Conservation (phyloP, 495 filamentous ascomycete species). For the Pseudomonodictys pantanalensis region DNA sequence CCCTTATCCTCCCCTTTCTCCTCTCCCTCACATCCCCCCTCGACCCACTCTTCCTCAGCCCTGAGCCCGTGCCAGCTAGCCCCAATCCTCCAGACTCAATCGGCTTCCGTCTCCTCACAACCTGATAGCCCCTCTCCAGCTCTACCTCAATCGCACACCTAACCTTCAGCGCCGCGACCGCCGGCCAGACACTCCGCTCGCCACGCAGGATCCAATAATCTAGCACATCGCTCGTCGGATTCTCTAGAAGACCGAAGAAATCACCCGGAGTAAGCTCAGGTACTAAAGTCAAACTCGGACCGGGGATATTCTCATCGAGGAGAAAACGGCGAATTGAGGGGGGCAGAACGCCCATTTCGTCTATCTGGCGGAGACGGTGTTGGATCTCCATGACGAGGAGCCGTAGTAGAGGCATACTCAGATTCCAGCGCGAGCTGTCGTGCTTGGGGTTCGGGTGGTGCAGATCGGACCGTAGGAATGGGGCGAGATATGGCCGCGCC, state of each 20-base stretch:
- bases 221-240: slow-evolving; percentile 69
- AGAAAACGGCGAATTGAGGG: slow-evolving; percentile 68
- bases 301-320: slow-evolving; percentile 84
- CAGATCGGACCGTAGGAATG: slow-evolving; percentile 78
- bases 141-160: slow-evolving; percentile 86
- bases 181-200: slow-evolving; percentile 88
- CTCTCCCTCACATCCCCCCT: slow-evolving; percentile 25
- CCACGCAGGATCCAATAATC: slow-evolving; percentile 84
- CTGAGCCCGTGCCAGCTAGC: no score
- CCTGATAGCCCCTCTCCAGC: slow-evolving; percentile 78
- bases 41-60: slow-evolving; percentile 27
- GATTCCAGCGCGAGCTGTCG: slow-evolving; percentile 48
- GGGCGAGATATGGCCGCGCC: slow-evolving; percentile 75
- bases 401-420: slow-evolving; percentile 62
- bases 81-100: slow-evolving; percentile 36
- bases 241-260: slow-evolving; percentile 73
- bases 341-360: slow-evolving; percentile 72
- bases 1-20: slow-evolving; percentile 5
- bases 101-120: slow-evolving; percentile 61
- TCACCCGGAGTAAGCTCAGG: slow-evolving; percentile 72
- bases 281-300: slow-evolving; percentile 74
- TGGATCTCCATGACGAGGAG: slow-evolving; percentile 72
- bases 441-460: slow-evolving; percentile 67
- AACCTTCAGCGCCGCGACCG: slow-evolving; percentile 76
- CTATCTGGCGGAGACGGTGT: slow-evolving; percentile 78